Percentiles rank a stretch among this genome's conserved stretches.
phyloP scores from a whole-genome alignment of 306 rosid genomes.

The Corylus heterophylla region DNA sequence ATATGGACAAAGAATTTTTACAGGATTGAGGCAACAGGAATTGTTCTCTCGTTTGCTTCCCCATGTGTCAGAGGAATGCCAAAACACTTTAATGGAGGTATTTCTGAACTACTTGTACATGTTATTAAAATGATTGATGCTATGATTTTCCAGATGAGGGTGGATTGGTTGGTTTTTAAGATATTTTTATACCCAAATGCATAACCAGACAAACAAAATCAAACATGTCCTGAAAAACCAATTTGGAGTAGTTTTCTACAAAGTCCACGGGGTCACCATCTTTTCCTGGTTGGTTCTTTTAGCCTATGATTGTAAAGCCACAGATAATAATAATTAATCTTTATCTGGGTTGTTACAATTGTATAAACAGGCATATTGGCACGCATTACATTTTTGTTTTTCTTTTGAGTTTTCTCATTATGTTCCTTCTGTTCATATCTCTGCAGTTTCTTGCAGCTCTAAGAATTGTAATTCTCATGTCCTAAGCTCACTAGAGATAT shows the following conservation, averaged over 20 bases:
- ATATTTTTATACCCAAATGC: not conserved
- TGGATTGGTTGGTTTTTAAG: constrained; percentile 2
- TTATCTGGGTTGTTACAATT: not conserved
- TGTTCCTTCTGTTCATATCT: not conserved
- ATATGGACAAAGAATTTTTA: constrained; percentile 71
- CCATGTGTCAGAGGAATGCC: constrained; percentile 51
- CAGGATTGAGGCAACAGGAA: constrained; percentile 82
- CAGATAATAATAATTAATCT: not conserved
- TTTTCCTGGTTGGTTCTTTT: not conserved
- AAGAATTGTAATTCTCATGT: not conserved
- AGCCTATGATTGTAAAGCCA: not conserved
- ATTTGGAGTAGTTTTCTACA: not conserved
- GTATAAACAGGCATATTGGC: not conserved
- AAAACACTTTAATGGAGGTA: constrained; percentile 58
- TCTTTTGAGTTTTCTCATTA: not conserved
- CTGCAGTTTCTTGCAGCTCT: constrained; percentile 2
- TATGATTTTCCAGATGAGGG: not conserved
- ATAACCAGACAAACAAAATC: not conserved
- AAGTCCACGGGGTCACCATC: not conserved
- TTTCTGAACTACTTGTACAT: constrained; percentile 17
- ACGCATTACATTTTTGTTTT: not conserved
- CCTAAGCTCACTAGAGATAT: not conserved
- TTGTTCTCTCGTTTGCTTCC: constrained; percentile 68
- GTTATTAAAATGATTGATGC: constrained; percentile 1
- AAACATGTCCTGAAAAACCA: not conserved